These are phyloP conservation scores for Hemisphaericaspora subhashii DNA, from an alignment of 1,139 yeast species.

Conservation along the genomic window DNA sequence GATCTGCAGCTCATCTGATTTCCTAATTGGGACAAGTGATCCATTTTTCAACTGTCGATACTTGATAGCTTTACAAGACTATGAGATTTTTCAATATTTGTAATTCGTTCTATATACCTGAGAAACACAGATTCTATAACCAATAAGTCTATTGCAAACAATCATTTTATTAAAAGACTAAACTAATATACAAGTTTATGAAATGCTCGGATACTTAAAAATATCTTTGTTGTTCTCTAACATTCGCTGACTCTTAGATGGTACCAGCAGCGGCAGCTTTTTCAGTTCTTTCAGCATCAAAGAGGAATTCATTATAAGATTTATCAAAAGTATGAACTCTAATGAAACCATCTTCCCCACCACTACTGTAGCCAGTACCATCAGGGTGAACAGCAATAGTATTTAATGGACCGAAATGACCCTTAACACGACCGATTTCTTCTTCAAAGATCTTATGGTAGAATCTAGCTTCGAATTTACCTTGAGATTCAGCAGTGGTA, in stretches of 20 bases:
- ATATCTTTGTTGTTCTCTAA: neutral
- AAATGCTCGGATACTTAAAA: neutral
- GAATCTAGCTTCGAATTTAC: slow-evolving; percentile 95
- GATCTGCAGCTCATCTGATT: slow-evolving; percentile 1
- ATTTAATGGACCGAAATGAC: slow-evolving; percentile 98
- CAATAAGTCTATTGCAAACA: neutral
- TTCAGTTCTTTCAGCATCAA: slow-evolving; percentile 87
- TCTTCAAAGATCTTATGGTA: slow-evolving; percentile 94
- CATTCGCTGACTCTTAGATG: neutral
- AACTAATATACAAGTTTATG: slow-evolving; percentile 4
- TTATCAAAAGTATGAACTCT: slow-evolving; percentile 94
- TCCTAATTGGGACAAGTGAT: slow-evolving; percentile 2
- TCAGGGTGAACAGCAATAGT: slow-evolving; percentile 92
- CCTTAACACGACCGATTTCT: slow-evolving; percentile 95
- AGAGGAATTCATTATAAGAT: slow-evolving; percentile 86
- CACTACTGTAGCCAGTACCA: slow-evolving; percentile 91
- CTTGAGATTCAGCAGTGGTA: slow-evolving; percentile 89
- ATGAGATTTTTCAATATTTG: too few species aligned
- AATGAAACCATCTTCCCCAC: slow-evolving; percentile 97
- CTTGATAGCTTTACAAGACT: too few species aligned
- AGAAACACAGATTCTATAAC: too few species aligned
- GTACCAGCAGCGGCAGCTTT: slow-evolving; percentile 42
- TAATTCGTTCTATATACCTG: too few species aligned
- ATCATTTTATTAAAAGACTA: neutral
- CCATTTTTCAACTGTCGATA: too few species aligned